A percentile compares a stretch with the other conserved stretches of the same genome.
These are phyloP conservation scores for Emergomyces africanus DNA, from an alignment of 2,329 filamentous ascomycete species.

Conservation along the genomic window DNA sequence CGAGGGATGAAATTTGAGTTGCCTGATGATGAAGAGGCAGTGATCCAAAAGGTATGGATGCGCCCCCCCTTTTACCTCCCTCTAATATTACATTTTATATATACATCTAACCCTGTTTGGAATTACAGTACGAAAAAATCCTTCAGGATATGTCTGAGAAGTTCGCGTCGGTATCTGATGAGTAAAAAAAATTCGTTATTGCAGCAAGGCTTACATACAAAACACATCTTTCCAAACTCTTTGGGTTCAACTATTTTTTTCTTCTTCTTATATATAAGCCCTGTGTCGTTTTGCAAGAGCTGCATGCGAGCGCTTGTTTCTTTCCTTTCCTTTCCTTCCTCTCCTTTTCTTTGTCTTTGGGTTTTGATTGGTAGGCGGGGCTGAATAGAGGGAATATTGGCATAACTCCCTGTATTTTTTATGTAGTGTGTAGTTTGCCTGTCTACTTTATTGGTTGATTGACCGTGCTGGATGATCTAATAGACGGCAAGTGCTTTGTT, in stretches of 20 bases:
- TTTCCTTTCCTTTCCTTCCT: not conserved
- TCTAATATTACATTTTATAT: not conserved
- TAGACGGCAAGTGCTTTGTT: not conserved
- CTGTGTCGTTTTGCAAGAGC: not conserved
- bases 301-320: not conserved
- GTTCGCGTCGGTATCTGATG: slow-evolving; percentile 90
- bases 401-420: not conserved
- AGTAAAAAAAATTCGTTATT: slow-evolving; percentile 46
- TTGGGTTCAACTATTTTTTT: not conserved
- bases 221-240: not conserved
- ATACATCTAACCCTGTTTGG: not conserved
- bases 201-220: not conserved
- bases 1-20: slow-evolving; percentile 96
- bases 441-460: not conserved
- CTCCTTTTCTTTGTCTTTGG: not conserved
- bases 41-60: slow-evolving; percentile 64
- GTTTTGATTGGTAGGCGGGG: not conserved
- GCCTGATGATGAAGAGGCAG: slow-evolving; percentile 65
- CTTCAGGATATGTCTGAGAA: slow-evolving; percentile 91
- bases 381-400: not conserved
- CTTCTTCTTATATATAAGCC: not conserved
- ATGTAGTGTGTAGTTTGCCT: not conserved
- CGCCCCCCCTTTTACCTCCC: not conserved
- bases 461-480: not conserved
- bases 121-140: slow-evolving; percentile 64